A percentile compares a stretch with the other conserved stretches of the same genome.
Evolutionary conservation across 352 stramenopile genomes (phyloP).

Genomic region (Phytophthora pluvialis): DNA sequence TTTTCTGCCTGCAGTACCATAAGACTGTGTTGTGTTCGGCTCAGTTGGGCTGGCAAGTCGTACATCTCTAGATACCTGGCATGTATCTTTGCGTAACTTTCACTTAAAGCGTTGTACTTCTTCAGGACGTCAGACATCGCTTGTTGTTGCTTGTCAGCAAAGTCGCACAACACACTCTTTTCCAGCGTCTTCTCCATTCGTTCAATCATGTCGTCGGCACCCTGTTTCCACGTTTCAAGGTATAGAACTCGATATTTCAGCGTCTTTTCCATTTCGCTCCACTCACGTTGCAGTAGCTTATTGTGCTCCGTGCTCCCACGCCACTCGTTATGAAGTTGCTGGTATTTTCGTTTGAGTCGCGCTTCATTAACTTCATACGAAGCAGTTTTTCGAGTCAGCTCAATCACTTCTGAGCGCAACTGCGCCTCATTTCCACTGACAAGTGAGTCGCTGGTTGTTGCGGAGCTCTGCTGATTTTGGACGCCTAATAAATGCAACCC

Average conservation of each 20-base stretch:
- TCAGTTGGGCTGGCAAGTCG: slow-evolving; percentile 54
- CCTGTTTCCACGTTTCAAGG: slow-evolving; percentile 91
- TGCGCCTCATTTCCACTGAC: slow-evolving; percentile 44
- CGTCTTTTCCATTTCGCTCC: slow-evolving; percentile 88
- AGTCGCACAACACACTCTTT: slow-evolving; percentile 61
- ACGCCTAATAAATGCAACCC: slow-evolving; percentile 52
- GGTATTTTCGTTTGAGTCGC: slow-evolving; percentile 67
- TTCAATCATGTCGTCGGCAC: slow-evolving; percentile 65
- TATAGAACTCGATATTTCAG: slow-evolving; percentile 91
- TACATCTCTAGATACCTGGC: slow-evolving; percentile 58
- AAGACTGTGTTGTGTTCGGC: slow-evolving; percentile 52
- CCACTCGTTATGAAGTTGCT: slow-evolving; percentile 60
- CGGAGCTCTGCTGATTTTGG: slow-evolving; percentile 23
- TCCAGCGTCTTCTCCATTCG: slow-evolving; percentile 68
- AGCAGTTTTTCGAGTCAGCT: slow-evolving; percentile 79
- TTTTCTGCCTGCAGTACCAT: slow-evolving; percentile 54
- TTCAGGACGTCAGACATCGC: slow-evolving; percentile 38
- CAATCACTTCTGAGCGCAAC: slow-evolving; percentile 56
- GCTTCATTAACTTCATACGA: slow-evolving; percentile 87
- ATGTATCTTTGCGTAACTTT: slow-evolving; percentile 55
- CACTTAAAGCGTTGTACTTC: slow-evolving; percentile 49
- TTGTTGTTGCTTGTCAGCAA: slow-evolving; percentile 51
- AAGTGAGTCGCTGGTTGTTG: slow-evolving; percentile 4
- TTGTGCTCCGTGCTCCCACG: slow-evolving; percentile 38
- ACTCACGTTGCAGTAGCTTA: slow-evolving; percentile 64